These are phyloP conservation scores for Uromyces viciae-fabae DNA, from an alignment of 1,284 basidiomycete species.

Conservation along the genomic window DNA sequence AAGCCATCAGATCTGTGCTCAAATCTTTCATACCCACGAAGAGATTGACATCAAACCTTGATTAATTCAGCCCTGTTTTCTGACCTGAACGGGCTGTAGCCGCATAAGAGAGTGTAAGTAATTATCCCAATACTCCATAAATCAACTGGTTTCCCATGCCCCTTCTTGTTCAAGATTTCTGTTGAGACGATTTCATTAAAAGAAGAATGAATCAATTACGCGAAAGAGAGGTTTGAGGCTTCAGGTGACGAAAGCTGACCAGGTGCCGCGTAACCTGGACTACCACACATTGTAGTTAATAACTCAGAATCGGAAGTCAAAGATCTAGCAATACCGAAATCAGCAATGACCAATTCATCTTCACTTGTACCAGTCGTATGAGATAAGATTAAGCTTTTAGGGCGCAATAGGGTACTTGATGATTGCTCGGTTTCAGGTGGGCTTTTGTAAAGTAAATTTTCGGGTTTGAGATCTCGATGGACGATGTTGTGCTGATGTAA, in stretches of 20 bases:
- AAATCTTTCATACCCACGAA: not conserved
- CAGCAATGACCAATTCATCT: constrained; percentile 73
- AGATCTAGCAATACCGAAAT: constrained; percentile 95
- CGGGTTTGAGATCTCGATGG: constrained; percentile 86
- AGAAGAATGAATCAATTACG: not conserved
- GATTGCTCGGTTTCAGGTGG: constrained; percentile 58
- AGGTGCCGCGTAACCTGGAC: constrained; percentile 88
- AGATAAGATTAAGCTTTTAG: not conserved
- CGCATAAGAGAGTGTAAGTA: constrained; percentile 75
- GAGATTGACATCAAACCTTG: constrained; percentile 63
- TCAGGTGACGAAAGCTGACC: constrained; percentile 17
- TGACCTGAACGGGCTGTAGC: constrained; percentile 86
- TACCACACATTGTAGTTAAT: constrained; percentile 76
- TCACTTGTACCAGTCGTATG: not conserved
- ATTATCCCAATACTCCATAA: constrained; percentile 94
- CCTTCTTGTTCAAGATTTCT: constrained; percentile 76
- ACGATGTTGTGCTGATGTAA: constrained; percentile 69
- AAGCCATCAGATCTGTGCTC: not conserved
- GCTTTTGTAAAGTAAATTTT: constrained; percentile 88
- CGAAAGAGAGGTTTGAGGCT: not conserved
- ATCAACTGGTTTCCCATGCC: constrained; percentile 88
- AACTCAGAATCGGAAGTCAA: constrained; percentile 72
- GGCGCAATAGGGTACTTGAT: constrained; percentile 41
- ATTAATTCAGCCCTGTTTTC: constrained; percentile 73
- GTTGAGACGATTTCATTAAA: constrained; percentile 47